Percentiles rank a stretch among this genome's conserved stretches.
phyloP scores from a whole-genome alignment of 257 asterid genomes.

The Striga asiatica region DNA sequence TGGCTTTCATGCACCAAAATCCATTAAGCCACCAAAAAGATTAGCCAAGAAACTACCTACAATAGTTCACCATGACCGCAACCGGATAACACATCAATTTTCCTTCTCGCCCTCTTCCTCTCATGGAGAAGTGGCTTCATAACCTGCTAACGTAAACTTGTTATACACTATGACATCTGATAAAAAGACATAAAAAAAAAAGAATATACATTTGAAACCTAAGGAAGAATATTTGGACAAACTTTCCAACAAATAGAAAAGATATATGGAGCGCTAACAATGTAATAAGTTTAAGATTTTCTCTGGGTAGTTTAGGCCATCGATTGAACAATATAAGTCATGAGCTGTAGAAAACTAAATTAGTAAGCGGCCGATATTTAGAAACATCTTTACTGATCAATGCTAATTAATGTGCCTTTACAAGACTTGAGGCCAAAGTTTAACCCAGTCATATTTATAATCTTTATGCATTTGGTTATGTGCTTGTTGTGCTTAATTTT shows the following conservation, averaged over 20 bases:
- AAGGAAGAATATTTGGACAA: too few relatives aligned
- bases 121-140: conserved; percentile 60
- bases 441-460: conserved; percentile 61
- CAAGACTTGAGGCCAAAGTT: conserved; percentile 47
- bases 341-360: conserved; percentile 33
- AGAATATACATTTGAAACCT: too few relatives aligned
- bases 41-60: conserved; percentile 35
- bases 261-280: conserved; percentile 59
- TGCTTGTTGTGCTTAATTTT: conserved; percentile 38
- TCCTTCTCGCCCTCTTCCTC: conserved; percentile 49
- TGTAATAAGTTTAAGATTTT: conserved; percentile 60
- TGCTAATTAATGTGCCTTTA: conserved; percentile 26
- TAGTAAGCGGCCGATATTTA: not conserved
- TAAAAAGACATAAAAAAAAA: not conserved
- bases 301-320: conserved; percentile 78
- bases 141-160: conserved; percentile 27
- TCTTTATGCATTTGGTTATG: conserved; percentile 44
- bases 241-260: conserved; percentile 86
- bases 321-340: conserved; percentile 53
- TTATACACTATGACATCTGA: not conserved
- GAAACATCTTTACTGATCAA: not conserved
- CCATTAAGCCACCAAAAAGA: not conserved
- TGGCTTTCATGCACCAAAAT: too few relatives aligned
- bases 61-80: conserved; percentile 47
- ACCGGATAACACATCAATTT: conserved; percentile 46